These are phyloP conservation scores for Mucor saturninus DNA, from an alignment of 371 early-diverging fungal species.

Conservation along the genomic window DNA sequence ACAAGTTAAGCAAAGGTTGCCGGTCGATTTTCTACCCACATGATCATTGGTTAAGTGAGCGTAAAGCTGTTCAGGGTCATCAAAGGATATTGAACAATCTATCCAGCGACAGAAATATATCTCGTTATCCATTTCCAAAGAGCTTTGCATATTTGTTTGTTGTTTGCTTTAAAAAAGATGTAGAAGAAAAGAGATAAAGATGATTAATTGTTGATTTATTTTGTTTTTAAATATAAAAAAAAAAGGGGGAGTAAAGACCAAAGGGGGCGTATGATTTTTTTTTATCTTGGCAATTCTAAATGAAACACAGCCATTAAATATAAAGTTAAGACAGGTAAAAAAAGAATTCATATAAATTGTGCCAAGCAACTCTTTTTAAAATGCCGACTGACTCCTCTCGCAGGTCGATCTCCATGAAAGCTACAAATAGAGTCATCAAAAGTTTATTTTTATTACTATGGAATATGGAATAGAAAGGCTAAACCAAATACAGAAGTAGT, in stretches of 20 bases:
- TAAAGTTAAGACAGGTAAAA: background rate
- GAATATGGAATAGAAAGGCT: background rate
- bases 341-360: background rate
- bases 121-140: constrained; percentile 18
- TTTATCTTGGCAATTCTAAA: constrained; percentile 14
- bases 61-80: constrained; percentile 77
- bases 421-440: too few species aligned
- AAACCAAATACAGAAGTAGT: background rate
- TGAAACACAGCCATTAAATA: constrained; percentile 15
- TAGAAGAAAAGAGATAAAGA: background rate
- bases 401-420: background rate
- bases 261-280: constrained; percentile 19
- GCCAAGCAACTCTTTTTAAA: constrained; percentile 13
- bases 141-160: constrained; percentile 20
- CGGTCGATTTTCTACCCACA: constrained; percentile 88
- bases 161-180: background rate
- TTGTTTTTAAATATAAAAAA: constrained; percentile 3
- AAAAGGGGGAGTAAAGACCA: constrained; percentile 7
- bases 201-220: constrained; percentile 2
- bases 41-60: constrained; percentile 85
- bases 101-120: constrained; percentile 53
- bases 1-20: constrained; percentile 88
- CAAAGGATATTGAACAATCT: constrained; percentile 55
- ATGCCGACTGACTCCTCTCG: background rate
- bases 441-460: too few species aligned